Percentiles rank a stretch among this genome's conserved stretches.
phyloP scores from a whole-genome alignment of 306 rosid genomes.

The Quercus dentata region DNA sequence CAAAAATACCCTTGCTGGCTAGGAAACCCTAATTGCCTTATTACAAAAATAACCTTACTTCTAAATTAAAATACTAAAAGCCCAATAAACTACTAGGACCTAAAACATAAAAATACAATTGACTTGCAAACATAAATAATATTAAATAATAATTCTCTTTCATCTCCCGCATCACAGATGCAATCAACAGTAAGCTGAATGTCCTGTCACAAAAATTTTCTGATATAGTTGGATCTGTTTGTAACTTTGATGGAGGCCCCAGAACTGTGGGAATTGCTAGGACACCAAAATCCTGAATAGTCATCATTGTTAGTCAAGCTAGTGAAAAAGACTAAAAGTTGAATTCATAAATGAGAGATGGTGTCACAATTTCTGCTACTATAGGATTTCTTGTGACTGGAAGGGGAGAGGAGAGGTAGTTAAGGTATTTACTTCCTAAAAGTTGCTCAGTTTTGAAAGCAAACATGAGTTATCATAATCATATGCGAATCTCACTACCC shows the following conservation, averaged over 20 bases:
- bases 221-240: conserved; percentile 40
- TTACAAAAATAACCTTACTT: no score
- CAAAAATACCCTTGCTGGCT: no score
- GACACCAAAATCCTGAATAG: conserved; percentile 68
- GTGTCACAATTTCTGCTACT: neutral
- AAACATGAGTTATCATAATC: neutral
- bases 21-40: no score
- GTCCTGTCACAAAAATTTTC: conserved; percentile 61
- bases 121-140: no score
- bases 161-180: no score
- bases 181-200: conserved; percentile 74
- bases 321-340: neutral
- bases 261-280: conserved; percentile 84
- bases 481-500: neutral
- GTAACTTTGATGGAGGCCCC: conserved; percentile 76
- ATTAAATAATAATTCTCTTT: no score
- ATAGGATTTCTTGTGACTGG: neutral
- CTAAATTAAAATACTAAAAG: no score
- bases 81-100: no score
- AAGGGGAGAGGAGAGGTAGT: neutral
- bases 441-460: neutral
- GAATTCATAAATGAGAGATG: neutral
- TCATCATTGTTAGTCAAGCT: neutral
- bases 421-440: neutral
- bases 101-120: no score